Conservation (phyloP, 352 stramenopile genomes). For the Pythium dissotocum region DNA sequence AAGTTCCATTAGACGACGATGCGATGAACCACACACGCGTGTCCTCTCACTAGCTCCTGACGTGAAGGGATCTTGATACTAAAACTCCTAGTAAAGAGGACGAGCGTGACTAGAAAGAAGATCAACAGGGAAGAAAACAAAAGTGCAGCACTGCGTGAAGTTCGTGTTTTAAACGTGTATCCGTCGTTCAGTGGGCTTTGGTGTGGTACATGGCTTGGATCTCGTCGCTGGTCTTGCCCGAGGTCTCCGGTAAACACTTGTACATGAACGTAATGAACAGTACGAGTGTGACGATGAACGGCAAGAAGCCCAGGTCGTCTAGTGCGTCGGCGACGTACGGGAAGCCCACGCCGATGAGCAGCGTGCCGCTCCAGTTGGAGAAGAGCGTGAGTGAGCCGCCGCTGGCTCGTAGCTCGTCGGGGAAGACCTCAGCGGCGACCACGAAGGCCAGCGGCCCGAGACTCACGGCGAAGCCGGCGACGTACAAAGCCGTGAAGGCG, state of each 20-base stretch:
- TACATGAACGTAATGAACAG: conserved; percentile 51
- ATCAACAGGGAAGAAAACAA: conserved; percentile 1
- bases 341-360: conserved; percentile 59
- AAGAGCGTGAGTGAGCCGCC: conserved; percentile 49
- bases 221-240: conserved; percentile 54
- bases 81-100: not conserved
- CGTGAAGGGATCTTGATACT: not conserved
- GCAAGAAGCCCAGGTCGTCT: conserved; percentile 42
- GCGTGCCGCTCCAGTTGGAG: conserved; percentile 54
- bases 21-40: no score
- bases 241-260: conserved; percentile 54
- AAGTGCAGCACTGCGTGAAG: not conserved
- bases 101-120: not conserved
- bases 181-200: not conserved
- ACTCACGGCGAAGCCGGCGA: conserved; percentile 44
- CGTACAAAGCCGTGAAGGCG: conserved; percentile 48
- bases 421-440: conserved; percentile 58
- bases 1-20: conserved; percentile 75
- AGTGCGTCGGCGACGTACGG: conserved; percentile 55
- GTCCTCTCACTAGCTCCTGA: not conserved
- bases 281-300: conserved; percentile 48
- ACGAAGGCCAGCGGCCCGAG: conserved; percentile 60
- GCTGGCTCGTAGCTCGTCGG: conserved; percentile 46
- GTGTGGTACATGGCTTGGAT: conserved; percentile 51
- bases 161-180: no score